A percentile compares a stretch with the other conserved stretches of the same genome.
These are phyloP conservation scores for Eimeria praecox DNA, from an alignment of 169 alveolate species.

Conservation along the genomic window DNA sequence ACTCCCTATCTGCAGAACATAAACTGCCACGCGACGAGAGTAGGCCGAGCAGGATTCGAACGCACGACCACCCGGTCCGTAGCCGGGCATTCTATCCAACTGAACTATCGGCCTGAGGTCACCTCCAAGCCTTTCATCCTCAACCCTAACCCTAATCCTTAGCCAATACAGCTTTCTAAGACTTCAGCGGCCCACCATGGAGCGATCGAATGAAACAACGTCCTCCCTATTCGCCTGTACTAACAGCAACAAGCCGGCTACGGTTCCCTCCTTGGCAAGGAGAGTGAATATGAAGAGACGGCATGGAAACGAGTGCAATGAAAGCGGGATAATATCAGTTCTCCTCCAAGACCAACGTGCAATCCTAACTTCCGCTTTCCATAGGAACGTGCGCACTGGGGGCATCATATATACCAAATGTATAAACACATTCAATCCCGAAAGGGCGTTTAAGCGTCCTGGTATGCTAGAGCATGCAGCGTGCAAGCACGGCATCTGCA, in stretches of 20 bases:
- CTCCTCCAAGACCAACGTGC: no score
- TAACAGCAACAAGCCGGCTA: neutral
- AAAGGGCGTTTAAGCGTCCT: no score
- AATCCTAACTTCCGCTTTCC: no score
- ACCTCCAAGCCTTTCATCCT: neutral
- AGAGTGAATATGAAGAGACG: no score
- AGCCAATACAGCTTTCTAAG: neutral
- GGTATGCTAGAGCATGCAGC: no score
- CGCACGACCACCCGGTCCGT: constrained; percentile 93
- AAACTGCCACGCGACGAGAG: neutral
- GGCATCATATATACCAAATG: no score
- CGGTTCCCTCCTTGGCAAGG: no score
- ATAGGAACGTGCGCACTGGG: no score
- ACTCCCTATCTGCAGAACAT: neutral
- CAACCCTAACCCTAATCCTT: neutral
- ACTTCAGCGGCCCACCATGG: neutral
- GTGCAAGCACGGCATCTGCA: no score
- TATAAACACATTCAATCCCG: no score
- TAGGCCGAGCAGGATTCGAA: constrained; percentile 93
- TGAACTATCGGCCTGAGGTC: constrained; percentile 85
- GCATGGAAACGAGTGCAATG: no score
- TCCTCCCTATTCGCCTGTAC: neutral
- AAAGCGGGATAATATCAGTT: no score
- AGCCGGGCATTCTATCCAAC: constrained; percentile 93
- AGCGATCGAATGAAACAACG: neutral